These are phyloP conservation scores for Coriaria nepalensis DNA, from an alignment of 306 rosid species.

Conservation along the genomic window DNA sequence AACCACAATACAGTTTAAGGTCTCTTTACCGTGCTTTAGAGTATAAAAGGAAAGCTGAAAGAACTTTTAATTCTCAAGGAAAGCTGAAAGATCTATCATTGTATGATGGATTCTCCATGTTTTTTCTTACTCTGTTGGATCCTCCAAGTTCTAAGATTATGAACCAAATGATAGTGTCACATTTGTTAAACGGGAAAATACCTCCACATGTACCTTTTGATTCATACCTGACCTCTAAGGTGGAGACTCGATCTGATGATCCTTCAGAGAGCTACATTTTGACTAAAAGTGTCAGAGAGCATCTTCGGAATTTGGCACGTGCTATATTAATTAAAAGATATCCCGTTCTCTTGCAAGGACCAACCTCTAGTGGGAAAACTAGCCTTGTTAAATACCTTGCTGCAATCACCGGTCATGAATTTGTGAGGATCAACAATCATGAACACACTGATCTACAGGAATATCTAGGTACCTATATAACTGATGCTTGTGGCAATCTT, in stretches of 20 bases:
- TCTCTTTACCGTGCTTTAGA: conserved; percentile 90
- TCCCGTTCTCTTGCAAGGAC: conserved; percentile 94
- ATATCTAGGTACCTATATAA: conserved; percentile 72
- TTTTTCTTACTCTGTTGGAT: conserved; percentile 69
- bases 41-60: conserved; percentile 53
- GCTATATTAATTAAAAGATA: conserved; percentile 62
- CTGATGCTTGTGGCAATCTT: conserved; percentile 71
- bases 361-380: conserved; percentile 94
- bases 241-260: conserved; percentile 17
- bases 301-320: conserved; percentile 65
- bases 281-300: conserved; percentile 63
- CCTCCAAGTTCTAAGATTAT: conserved; percentile 52
- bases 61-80: conserved; percentile 37
- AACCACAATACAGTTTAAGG: conserved; percentile 89
- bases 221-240: conserved; percentile 25
- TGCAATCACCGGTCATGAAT: conserved; percentile 57
- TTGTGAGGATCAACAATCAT: conserved; percentile 88
- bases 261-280: conserved; percentile 29
- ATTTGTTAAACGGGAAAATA: conserved; percentile 30
- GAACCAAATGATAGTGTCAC: conserved; percentile 40
- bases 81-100: too few relatives aligned
- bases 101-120: conserved; percentile 85
- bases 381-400: conserved; percentile 90
- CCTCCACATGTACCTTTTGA: conserved; percentile 37
- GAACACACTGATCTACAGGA: conserved; percentile 98